Conservation (phyloP, 2,329 filamentous ascomycete species). For the Pseudogymnoascus pannorum region DNA sequence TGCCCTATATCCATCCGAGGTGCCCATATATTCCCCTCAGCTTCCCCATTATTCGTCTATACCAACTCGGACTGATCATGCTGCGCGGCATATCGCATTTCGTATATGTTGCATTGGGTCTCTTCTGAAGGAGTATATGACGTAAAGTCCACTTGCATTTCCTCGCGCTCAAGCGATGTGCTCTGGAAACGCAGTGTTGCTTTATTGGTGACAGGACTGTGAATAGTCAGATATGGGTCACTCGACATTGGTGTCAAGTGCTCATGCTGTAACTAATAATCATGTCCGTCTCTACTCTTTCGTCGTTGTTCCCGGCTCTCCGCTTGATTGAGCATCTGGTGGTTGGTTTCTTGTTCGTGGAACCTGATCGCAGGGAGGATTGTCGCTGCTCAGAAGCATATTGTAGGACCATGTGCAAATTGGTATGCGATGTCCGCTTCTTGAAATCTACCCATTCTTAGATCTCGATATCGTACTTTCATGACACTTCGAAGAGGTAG, state of each 20-base stretch:
- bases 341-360: not conserved
- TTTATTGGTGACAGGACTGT: not conserved
- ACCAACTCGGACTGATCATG: not conserved
- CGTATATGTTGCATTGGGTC: not conserved
- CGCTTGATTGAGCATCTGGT: not conserved
- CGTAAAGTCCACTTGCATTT: not conserved
- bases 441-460: not conserved
- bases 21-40: not conserved
- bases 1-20: not conserved
- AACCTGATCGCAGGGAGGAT: not conserved
- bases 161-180: not conserved
- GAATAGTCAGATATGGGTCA: not conserved
- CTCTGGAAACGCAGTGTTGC: not conserved
- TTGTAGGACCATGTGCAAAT: not conserved
- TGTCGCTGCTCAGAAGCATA: not conserved
- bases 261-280: not conserved
- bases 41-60: not conserved
- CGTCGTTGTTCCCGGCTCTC: not conserved
- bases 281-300: not conserved
- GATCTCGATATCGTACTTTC: not conserved
- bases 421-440: not conserved
- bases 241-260: not conserved
- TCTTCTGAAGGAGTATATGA: not conserved
- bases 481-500: slow-evolving; percentile 19
- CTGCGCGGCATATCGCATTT: not conserved